Evolutionary conservation across 2,329 filamentous ascomycete genomes (phyloP).

Genomic region (Acrocalymma vagum): DNA sequence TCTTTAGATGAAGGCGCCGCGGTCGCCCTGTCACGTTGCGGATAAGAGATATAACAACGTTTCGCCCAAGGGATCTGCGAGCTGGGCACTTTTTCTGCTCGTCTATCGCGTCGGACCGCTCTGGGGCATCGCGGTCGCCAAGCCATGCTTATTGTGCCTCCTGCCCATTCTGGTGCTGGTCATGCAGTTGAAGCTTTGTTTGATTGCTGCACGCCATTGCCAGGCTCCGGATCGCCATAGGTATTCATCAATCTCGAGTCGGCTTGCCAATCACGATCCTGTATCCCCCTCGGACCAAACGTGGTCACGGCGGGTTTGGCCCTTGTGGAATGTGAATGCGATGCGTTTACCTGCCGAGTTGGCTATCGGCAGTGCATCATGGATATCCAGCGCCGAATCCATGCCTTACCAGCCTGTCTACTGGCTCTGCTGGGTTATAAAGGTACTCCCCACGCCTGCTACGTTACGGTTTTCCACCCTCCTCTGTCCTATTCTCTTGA

Average conservation of each 20-base stretch:
- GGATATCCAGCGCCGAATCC: slow-evolving; percentile 14
- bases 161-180: slow-evolving; percentile 38
- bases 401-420: slow-evolving; percentile 11
- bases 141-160: slow-evolving; percentile 38
- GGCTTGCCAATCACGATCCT: slow-evolving; percentile 30
- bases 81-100: slow-evolving; percentile 23
- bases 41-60: slow-evolving; percentile 10
- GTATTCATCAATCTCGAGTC: slow-evolving; percentile 29
- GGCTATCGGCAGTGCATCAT: slow-evolving; percentile 23
- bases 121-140: slow-evolving; percentile 29
- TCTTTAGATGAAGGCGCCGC: slow-evolving; percentile 2
- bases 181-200: slow-evolving; percentile 34
- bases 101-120: slow-evolving; percentile 6
- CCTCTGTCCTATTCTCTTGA: slow-evolving; percentile 7
- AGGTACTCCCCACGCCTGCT: slow-evolving; percentile 7
- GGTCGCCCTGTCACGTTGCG: slow-evolving; percentile 11
- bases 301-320: no score
- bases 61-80: slow-evolving; percentile 22
- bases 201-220: slow-evolving; percentile 43
- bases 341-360: slow-evolving; percentile 37
- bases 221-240: slow-evolving; percentile 22
- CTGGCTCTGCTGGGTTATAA: slow-evolving; percentile 27
- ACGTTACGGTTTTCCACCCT: neutral
- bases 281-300: slow-evolving; percentile 17
- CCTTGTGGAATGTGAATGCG: slow-evolving; percentile 41